These are phyloP conservation scores for Magnolia changhungtana DNA, from an alignment of 164 flowering plant genomes.

Conservation along the genomic window DNA sequence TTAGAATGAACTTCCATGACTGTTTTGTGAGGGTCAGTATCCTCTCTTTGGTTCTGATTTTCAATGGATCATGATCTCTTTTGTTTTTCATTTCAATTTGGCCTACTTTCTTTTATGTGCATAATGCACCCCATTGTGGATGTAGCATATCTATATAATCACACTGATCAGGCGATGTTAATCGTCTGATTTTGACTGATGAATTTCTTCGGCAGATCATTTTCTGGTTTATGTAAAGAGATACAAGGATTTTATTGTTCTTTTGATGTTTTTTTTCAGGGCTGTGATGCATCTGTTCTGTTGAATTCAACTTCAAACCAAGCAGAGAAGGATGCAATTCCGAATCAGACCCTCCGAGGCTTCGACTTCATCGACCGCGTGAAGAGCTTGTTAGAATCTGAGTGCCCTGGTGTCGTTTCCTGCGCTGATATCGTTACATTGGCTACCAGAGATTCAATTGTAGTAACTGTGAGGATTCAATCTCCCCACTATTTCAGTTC, in stretches of 20 bases:
- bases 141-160: no score
- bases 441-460: conserved; percentile 74
- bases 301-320: conserved; percentile 53
- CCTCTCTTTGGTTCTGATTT: not conserved
- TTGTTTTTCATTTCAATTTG: not conserved
- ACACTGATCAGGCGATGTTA: no score
- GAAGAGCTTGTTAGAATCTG: conserved; percentile 64
- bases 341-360: conserved; percentile 64
- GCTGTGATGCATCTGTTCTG: conserved; percentile 90
- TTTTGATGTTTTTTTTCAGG: conserved; percentile 36
- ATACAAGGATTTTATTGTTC: no score
- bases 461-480: conserved; percentile 40
- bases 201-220: no score
- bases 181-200: no score
- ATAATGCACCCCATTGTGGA: no score
- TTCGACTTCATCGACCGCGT: conserved; percentile 76
- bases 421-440: conserved; percentile 83
- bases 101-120: not conserved
- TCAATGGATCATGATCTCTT: not conserved
- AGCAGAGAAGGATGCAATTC: conserved; percentile 58
- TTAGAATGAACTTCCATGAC: conserved; percentile 87
- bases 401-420: conserved; percentile 80
- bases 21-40: conserved; percentile 78
- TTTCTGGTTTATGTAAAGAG: no score
- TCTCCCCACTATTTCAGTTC: not conserved